A percentile compares a stretch with the other conserved stretches of the same genome.
Conservation (phyloP, 2,329 filamentous ascomycete species). For the Colletotrichum sp. region DNA sequence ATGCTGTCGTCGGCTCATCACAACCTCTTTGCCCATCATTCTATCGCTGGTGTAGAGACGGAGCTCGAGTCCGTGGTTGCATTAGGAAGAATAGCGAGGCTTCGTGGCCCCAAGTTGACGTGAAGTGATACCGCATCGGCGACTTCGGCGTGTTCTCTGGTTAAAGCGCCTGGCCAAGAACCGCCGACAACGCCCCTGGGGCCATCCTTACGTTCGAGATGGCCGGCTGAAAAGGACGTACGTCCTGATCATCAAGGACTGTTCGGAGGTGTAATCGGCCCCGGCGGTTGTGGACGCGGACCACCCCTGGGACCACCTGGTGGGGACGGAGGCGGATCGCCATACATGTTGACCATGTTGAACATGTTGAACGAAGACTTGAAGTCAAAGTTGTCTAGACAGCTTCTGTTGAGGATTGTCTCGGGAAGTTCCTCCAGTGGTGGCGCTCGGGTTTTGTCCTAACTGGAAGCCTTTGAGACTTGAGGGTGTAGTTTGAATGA, state of each 20-base stretch:
- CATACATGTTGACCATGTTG: neutral
- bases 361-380: neutral
- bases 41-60: neutral
- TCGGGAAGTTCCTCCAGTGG: neutral
- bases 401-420: neutral
- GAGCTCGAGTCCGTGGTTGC: neutral
- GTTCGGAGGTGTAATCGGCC: neutral
- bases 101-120: neutral
- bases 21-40: neutral
- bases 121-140: neutral
- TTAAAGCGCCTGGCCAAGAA: neutral
- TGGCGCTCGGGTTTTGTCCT: neutral
- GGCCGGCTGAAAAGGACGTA: neutral
- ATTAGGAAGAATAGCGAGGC: neutral
- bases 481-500: neutral
- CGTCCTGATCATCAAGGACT: neutral
- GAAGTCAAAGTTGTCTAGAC: neutral
- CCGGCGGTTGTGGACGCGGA: neutral
- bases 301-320: neutral
- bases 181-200: neutral
- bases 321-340: neutral
- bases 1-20: neutral
- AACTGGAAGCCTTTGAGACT: neutral
- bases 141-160: neutral
- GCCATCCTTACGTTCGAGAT: neutral